phyloP scores from a whole-genome alignment of 2,329 filamentous ascomycete genomes.

The Epichloe gansuensis region DNA sequence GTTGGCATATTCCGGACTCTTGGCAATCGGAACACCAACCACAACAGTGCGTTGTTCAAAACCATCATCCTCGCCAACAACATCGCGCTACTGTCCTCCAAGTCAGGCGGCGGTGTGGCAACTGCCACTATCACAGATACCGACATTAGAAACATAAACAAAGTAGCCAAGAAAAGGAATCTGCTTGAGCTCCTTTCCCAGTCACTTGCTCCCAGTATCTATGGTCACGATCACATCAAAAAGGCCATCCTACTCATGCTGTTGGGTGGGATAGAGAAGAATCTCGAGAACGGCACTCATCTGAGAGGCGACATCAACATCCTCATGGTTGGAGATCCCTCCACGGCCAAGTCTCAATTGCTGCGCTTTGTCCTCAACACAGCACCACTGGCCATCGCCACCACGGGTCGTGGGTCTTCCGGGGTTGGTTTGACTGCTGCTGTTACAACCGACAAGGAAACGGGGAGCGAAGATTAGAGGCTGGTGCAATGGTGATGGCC shows the following conservation, averaged over 20 bases:
- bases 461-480: constrained; percentile 90
- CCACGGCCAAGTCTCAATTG: constrained; percentile 96
- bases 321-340: constrained; percentile 96
- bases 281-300: constrained; percentile 94
- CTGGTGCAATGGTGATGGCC: constrained; percentile 96
- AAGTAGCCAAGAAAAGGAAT: constrained; percentile 86
- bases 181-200: constrained; percentile 88
- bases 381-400: constrained; percentile 89
- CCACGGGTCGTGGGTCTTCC: constrained; percentile 90
- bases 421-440: constrained; percentile 96
- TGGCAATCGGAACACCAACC: constrained; percentile 83
- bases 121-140: constrained; percentile 88
- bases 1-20: constrained; percentile 94
- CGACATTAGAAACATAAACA: constrained; percentile 98
- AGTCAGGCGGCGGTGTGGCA: constrained; percentile 87
- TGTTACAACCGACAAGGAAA: constrained; percentile 94
- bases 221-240: constrained; percentile 94
- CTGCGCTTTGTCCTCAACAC: constrained; percentile 96
- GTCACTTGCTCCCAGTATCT: constrained; percentile 91
- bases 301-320: constrained; percentile 98
- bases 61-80: constrained; percentile 92
- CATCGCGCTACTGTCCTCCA: constrained; percentile 85
- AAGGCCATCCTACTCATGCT: constrained; percentile 95
- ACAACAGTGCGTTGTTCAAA: constrained; percentile 88
- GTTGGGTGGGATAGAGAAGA: constrained; percentile 94